Base-by-base conservation (phyloP, 441 rosid species). In the Sinapis alba region DNA sequence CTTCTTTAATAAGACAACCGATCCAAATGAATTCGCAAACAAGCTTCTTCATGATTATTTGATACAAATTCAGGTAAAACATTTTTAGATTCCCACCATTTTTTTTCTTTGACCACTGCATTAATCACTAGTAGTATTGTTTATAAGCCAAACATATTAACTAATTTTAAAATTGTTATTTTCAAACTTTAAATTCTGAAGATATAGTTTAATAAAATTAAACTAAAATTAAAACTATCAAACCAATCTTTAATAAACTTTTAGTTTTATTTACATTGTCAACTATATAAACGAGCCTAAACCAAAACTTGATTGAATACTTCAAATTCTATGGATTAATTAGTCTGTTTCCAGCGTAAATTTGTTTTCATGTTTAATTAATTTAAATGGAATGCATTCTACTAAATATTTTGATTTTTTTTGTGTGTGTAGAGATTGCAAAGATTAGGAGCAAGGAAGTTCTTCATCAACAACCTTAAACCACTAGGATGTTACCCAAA, bases 11-110 rank as follows among this genome's bases (percentile, higher is more conserved):
- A 19, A n/a, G 0, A n/a, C 43, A n/a, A 54, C 6, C 5, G 28
- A 76, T 76, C 30, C 71, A 0, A 28, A 56, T 28, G 43, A 11
- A 23, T 69, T 69, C 3, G 70, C 79, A 11, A 30, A 63, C 30
- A 63, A 16, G 53, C 79, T 76, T 56, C 65, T 69, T 56, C 65
- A 56, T 63, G 63, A 43, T 0, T 76, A 4, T 65, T 28, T 76
- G 71, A 21, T 28, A n/a, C 79, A 76, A 56, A 19, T 76, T 3
- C 1, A 63, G 75, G 79, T 76, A 75, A 27, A 27, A 45, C 15
- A 4, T 24, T 47, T 15, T 47, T 24, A 15, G 18, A 30, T 54
- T 54, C 13, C 13, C 59, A 54, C 15, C 27, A 21, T 23, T 56
- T 56, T 21, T 10, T 20, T 56, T 23, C 30, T 30, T 23, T 54